These are phyloP conservation scores for Porogramme epimiltina DNA, from an alignment of 1,284 basidiomycete genomes.

Conservation along the genomic window DNA sequence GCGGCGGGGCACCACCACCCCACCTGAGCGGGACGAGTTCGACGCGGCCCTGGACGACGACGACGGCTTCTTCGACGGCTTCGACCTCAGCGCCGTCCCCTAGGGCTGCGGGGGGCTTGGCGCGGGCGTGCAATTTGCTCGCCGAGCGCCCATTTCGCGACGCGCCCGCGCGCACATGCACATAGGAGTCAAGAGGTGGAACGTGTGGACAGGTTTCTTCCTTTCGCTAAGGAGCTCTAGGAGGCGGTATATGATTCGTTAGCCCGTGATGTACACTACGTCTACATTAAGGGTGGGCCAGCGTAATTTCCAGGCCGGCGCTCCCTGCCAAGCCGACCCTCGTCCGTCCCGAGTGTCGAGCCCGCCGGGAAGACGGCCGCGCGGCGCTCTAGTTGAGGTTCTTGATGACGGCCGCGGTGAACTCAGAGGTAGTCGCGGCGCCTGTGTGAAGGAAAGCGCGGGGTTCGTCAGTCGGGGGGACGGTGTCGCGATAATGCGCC, in stretches of 20 bases:
- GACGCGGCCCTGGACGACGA: slow-evolving; percentile 49
- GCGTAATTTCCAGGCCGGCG: slow-evolving; percentile 16
- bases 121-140: no score
- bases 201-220: no score
- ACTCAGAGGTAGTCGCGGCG: slow-evolving; percentile 87
- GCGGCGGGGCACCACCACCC: slow-evolving; percentile 42
- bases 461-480: no score
- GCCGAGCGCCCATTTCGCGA: no score
- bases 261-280: slow-evolving; percentile 26
- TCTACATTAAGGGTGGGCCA: slow-evolving; percentile 25
- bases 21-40: slow-evolving; percentile 47
- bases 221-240: no score
- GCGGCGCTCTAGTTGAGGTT: slow-evolving; percentile 44
- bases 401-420: slow-evolving; percentile 88
- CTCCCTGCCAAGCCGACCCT: no score
- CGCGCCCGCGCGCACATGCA: no score
- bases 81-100: slow-evolving; percentile 34
- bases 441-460: slow-evolving; percentile 47
- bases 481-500: no score
- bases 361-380: neutral
- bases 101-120: no score
- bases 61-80: slow-evolving; percentile 45
- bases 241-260: slow-evolving; percentile 12
- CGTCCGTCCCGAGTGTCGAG: no score
- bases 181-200: no score